Evolutionary conservation across 2,329 filamentous ascomycete species (phyloP).

Genomic region (Phialophora verrucosa): DNA sequence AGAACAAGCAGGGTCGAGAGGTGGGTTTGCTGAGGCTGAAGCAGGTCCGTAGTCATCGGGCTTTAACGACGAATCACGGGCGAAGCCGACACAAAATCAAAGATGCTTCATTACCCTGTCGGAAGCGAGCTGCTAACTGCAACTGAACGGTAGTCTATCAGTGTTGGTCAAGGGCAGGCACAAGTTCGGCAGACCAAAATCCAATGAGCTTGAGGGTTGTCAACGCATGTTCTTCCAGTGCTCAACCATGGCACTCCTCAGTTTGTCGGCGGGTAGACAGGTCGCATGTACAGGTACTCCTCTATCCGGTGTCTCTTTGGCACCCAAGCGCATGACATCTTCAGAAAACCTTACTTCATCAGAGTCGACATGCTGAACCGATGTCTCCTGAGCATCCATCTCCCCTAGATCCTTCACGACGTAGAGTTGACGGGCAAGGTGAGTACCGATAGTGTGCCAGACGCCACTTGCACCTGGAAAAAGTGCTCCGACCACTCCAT

Average conservation of each 20-base stretch:
- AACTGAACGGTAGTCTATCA: not conserved
- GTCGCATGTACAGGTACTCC: constrained; percentile 17
- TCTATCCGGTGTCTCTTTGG: constrained; percentile 6
- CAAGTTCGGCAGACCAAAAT: not conserved
- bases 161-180: not conserved
- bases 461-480: constrained; percentile 3
- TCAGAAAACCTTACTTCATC: constrained; percentile 2
- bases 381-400: not conserved
- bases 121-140: not conserved
- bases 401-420: constrained; percentile 21
- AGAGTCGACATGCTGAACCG: not conserved
- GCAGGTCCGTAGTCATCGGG: constrained; percentile 1
- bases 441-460: constrained; percentile 18
- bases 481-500: constrained; percentile 5
- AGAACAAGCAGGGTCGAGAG: not conserved
- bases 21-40: not conserved
- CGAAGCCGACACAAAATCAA: not conserved
- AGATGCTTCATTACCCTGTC: not conserved
- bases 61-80: not conserved
- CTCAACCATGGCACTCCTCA: not conserved
- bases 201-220: not conserved
- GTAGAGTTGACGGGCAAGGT: constrained; percentile 6
- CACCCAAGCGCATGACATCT: constrained; percentile 10
- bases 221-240: not conserved
- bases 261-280: not conserved